These are phyloP conservation scores for Tricholoma matsutake DNA, from an alignment of 768 basidiomycete species.

Conservation along the genomic window DNA sequence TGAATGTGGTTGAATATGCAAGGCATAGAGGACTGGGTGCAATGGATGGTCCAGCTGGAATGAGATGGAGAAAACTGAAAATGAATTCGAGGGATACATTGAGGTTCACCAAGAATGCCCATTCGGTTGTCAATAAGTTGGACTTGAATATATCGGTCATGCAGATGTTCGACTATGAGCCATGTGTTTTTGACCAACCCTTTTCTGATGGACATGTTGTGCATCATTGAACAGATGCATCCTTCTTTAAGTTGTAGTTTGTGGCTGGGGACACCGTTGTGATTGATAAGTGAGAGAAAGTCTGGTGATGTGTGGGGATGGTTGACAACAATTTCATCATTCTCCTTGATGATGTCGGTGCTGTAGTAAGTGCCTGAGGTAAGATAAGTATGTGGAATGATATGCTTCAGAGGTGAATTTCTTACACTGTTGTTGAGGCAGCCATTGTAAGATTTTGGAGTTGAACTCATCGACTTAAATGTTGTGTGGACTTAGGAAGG, in stretches of 20 bases:
- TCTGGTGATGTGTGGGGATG: too few relatives aligned
- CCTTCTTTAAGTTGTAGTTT: not conserved
- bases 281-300: not conserved
- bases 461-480: too few relatives aligned
- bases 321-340: not conserved
- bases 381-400: too few relatives aligned
- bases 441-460: too few relatives aligned
- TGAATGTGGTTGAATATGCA: not conserved
- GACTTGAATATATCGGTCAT: not conserved
- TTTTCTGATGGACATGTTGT: not conserved
- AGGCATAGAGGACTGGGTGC: constrained; percentile 5
- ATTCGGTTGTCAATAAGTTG: not conserved
- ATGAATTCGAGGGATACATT: constrained; percentile 8
- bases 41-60: constrained; percentile 5
- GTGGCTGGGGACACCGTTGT: not conserved
- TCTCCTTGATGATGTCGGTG: not conserved
- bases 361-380: not conserved
- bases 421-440: too few relatives aligned
- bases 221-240: not conserved
- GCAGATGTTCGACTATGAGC: not conserved
- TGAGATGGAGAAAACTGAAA: constrained; percentile 5
- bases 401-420: too few relatives aligned
- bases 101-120: not conserved
- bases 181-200: not conserved
- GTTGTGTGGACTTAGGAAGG: too few relatives aligned